Evolutionary conservation across 2,329 filamentous ascomycete genomes (phyloP).

Genomic region (Pseudocercospora vitis): DNA sequence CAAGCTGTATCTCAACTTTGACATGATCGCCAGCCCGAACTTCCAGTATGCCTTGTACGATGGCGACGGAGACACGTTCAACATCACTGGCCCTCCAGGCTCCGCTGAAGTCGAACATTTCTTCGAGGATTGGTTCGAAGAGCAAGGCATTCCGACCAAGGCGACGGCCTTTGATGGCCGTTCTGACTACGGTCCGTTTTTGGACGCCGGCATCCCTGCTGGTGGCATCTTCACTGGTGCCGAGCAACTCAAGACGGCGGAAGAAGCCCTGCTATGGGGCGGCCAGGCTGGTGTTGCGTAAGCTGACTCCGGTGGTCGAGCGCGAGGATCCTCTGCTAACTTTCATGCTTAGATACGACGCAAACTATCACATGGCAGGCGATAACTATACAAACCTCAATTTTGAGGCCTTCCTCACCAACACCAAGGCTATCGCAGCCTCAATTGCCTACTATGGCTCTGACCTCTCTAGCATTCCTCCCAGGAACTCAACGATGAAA

Average conservation of each 20-base stretch:
- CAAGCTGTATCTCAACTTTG: conserved; percentile 64
- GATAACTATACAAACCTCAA: conserved; percentile 58
- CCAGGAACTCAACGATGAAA: conserved; percentile 11
- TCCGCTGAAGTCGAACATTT: conserved; percentile 68
- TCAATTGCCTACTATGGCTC: conserved; percentile 64
- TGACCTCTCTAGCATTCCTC: conserved; percentile 13
- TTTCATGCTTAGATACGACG: conserved; percentile 45
- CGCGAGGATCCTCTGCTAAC: neutral
- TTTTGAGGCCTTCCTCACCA: conserved; percentile 55
- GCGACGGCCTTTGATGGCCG: conserved; percentile 75
- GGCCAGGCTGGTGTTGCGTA: conserved; percentile 59
- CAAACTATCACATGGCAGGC: conserved; percentile 56
- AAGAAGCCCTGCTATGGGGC: conserved; percentile 68
- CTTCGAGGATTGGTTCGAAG: conserved; percentile 66
- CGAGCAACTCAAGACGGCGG: conserved; percentile 70
- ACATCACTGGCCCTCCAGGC: conserved; percentile 58
- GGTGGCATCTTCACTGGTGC: conserved; percentile 78
- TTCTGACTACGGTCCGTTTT: conserved; percentile 77
- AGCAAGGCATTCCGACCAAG: conserved; percentile 63
- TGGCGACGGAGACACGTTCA: conserved; percentile 57
- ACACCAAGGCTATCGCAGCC: conserved; percentile 64
- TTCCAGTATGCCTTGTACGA: conserved; percentile 59
- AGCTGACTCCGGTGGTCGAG: neutral
- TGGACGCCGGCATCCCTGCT: conserved; percentile 63
- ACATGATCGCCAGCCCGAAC: conserved; percentile 69